Percentiles rank a stretch among this genome's conserved stretches.
phyloP scores from a whole-genome alignment of 139 green algal genomes.

The Picochlorum sp. region DNA sequence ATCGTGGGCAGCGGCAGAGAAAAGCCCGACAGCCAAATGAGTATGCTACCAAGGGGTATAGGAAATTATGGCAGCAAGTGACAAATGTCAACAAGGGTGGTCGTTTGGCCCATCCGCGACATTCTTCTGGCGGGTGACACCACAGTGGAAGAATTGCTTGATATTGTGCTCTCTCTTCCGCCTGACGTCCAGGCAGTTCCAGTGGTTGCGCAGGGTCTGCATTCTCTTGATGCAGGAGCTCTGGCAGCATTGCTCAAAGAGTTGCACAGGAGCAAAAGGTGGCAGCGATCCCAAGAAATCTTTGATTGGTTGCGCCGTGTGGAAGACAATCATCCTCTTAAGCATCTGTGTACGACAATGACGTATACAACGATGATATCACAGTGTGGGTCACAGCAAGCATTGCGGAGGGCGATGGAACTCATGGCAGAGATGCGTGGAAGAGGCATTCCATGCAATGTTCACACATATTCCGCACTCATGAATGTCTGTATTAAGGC shows the following conservation, averaged over 20 bases:
- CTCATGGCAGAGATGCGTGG: conserved; percentile 51
- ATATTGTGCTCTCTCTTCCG: conserved; percentile 41
- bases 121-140: conserved; percentile 19
- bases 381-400: conserved; percentile 42
- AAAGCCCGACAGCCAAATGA: too few relatives aligned
- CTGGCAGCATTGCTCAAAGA: conserved; percentile 78
- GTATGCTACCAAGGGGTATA: conserved; percentile 15
- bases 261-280: conserved; percentile 44
- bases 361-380: conserved; percentile 83
- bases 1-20: too few relatives aligned
- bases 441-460: conserved; percentile 50
- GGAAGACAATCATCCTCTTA: conserved; percentile 42
- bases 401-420: conserved; percentile 45
- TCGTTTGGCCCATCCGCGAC: conserved; percentile 20
- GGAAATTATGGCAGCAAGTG: conserved; percentile 66
- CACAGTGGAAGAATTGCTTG: conserved; percentile 59
- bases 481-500: conserved; percentile 61
- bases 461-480: conserved; percentile 64
- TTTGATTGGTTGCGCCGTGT: conserved; percentile 78
- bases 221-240: conserved; percentile 62
- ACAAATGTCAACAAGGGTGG: conserved; percentile 33
- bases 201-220: conserved; percentile 49
- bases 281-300: conserved; percentile 39
- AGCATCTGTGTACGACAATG: conserved; percentile 71
- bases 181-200: conserved; percentile 36